Evolutionary conservation across 352 stramenopile genomes (phyloP).

Genomic region (Phytopythium helicoides): DNA sequence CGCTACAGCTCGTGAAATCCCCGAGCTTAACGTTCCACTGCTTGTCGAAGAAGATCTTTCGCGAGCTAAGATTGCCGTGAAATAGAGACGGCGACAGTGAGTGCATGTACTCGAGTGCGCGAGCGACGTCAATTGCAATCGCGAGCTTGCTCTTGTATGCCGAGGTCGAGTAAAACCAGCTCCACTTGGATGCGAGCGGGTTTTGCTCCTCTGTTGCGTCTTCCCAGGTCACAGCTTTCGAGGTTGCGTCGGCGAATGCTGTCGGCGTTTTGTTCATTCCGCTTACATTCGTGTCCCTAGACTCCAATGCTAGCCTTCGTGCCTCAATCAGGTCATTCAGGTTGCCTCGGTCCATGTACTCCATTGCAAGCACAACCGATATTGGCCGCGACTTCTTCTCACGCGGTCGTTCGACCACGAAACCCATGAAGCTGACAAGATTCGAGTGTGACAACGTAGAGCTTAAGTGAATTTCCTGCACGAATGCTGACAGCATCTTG

Average conservation of each 20-base stretch:
- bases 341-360: conserved; percentile 34
- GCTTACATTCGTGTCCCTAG: neutral
- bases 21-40: conserved; percentile 42
- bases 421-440: conserved; percentile 26
- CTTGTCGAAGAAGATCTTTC: conserved; percentile 38
- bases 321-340: conserved; percentile 35
- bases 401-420: conserved; percentile 8
- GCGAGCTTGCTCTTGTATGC: conserved; percentile 35
- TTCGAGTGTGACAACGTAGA: conserved; percentile 26
- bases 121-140: conserved; percentile 35
- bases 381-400: neutral
- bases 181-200: conserved; percentile 16
- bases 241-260: neutral
- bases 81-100: conserved; percentile 33
- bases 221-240: conserved; percentile 14
- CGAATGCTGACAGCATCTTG: conserved; percentile 15
- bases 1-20: conserved; percentile 41
- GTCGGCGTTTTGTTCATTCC: neutral
- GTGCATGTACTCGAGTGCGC: conserved; percentile 46
- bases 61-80: conserved; percentile 42
- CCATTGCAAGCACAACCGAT: conserved; percentile 31
- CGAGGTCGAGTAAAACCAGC: conserved; percentile 19
- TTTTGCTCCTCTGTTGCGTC: conserved; percentile 7
- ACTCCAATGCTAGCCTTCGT: conserved; percentile 20
- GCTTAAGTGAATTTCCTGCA: conserved; percentile 25